phyloP scores from a whole-genome alignment of 2,329 filamentous ascomycete genomes.

The Sporothrix brunneoviolacea region DNA sequence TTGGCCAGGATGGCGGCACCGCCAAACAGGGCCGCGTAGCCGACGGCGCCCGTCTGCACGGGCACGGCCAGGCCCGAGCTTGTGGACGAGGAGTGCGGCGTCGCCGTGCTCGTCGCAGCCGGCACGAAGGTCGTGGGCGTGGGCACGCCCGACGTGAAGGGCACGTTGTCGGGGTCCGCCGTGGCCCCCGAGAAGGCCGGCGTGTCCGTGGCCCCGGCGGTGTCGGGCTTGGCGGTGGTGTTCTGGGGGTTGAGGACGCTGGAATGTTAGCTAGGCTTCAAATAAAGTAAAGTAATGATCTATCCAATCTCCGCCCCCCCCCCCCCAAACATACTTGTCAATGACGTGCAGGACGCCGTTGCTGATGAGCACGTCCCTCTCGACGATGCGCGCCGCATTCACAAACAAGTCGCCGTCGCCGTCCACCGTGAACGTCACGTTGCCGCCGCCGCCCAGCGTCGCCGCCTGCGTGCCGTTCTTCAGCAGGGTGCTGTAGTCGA shows the following conservation, averaged over 20 bases:
- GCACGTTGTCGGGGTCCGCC: not conserved
- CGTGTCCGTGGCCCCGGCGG: not conserved
- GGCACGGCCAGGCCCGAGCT: not conserved
- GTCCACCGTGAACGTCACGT: not conserved
- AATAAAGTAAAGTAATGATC: no score
- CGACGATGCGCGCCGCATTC: not conserved
- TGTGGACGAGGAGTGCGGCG: not conserved
- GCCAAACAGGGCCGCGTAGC: not conserved
- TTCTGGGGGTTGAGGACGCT: constrained; percentile 3
- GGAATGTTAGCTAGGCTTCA: not conserved
- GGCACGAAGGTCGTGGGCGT: not conserved
- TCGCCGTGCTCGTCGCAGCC: not conserved
- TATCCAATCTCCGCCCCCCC: no score
- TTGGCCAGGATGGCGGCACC: not conserved
- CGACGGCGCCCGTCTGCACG: not conserved
- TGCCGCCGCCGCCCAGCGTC: not conserved
- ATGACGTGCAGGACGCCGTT: constrained; percentile 6
- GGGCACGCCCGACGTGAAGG: not conserved
- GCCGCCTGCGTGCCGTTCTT: not conserved
- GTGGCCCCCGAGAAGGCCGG: constrained; percentile 1
- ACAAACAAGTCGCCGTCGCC: constrained; percentile 1
- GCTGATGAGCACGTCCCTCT: not conserved
- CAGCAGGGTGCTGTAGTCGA: not conserved
- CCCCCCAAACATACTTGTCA: not conserved
- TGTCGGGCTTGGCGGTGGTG: constrained; percentile 1